Percentiles rank a stretch among this genome's conserved stretches.
Conservation (phyloP, 306 rosid species). For the Trifolium subterraneum region DNA sequence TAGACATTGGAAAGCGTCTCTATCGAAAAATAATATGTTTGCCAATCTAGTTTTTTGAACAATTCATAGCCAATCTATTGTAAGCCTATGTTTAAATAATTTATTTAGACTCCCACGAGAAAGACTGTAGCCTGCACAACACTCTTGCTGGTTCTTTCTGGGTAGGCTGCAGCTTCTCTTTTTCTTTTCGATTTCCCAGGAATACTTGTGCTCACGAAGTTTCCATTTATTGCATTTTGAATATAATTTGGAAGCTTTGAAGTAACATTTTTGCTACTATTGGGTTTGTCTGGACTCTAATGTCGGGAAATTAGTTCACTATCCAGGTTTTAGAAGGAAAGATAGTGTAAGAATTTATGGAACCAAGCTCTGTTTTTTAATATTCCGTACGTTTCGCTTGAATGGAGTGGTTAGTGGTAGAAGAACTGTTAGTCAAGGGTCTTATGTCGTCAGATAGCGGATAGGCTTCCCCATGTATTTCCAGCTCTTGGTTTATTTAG, state of each 20-base stretch:
- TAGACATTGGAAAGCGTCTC: slow-evolving; percentile 1
- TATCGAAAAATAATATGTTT: background rate
- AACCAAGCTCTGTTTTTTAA: slow-evolving; percentile 16
- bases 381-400: slow-evolving; percentile 14
- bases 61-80: background rate
- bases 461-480: background rate
- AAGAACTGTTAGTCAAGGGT: slow-evolving; percentile 7
- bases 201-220: slow-evolving; percentile 5
- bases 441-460: background rate
- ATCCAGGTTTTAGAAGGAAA: slow-evolving; percentile 26
- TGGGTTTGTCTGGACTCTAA: slow-evolving; percentile 18
- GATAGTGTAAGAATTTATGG: background rate
- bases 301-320: slow-evolving; percentile 14
- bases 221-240: background rate
- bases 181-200: background rate
- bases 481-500: slow-evolving; percentile 23
- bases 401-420: background rate
- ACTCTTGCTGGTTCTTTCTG: slow-evolving; percentile 27
- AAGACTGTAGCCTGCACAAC: background rate
- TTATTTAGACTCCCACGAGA: background rate
- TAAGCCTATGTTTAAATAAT: background rate
- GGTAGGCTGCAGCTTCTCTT: background rate
- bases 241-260: slow-evolving; percentile 22
- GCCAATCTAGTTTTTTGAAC: background rate
- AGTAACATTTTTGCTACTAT: slow-evolving; percentile 26